Conservation (phyloP, 1,284 basidiomycete genomes). For the Microbotryomycetes sp. region DNA sequence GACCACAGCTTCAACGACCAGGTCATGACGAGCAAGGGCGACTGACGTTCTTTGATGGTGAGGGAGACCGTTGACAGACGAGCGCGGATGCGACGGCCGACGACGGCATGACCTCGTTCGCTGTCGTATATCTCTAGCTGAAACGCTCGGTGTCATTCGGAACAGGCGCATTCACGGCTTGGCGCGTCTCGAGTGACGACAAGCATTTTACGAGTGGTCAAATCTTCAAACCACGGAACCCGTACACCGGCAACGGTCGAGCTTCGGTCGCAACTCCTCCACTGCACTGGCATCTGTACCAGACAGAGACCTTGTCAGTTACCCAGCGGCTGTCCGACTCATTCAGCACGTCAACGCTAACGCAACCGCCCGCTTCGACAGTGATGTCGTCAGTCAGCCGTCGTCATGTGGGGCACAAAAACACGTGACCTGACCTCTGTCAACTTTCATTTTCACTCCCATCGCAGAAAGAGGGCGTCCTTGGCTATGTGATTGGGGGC, state of each 20-base stretch:
- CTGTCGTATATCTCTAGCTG: conserved; percentile 20
- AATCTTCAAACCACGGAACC: conserved; percentile 36
- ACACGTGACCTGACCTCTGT: too few relatives aligned
- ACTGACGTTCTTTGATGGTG: neutral
- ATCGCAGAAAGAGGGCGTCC: conserved; percentile 28
- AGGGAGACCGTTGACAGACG: neutral
- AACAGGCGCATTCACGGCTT: conserved; percentile 32
- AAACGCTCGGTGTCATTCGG: conserved; percentile 7
- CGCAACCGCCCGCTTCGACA: too few relatives aligned
- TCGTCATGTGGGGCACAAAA: too few relatives aligned
- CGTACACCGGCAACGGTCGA: conserved; percentile 36
- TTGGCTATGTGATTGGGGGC: conserved; percentile 42
- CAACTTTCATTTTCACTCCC: too few relatives aligned
- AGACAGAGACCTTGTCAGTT: conserved; percentile 39
- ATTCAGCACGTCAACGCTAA: too few relatives aligned
- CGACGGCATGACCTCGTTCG: too few relatives aligned
- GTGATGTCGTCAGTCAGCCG: too few relatives aligned
- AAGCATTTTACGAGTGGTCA: conserved; percentile 37
- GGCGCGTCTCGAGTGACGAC: conserved; percentile 6
- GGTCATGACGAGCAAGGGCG: neutral
- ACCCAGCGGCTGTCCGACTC: too few relatives aligned
- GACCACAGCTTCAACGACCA: neutral
- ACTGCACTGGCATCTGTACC: conserved; percentile 40
- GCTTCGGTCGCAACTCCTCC: conserved; percentile 40
- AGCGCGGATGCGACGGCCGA: neutral